Evolutionary conservation across 805 yeast genomes (phyloP).

Genomic region (Lachancea sp.): DNA sequence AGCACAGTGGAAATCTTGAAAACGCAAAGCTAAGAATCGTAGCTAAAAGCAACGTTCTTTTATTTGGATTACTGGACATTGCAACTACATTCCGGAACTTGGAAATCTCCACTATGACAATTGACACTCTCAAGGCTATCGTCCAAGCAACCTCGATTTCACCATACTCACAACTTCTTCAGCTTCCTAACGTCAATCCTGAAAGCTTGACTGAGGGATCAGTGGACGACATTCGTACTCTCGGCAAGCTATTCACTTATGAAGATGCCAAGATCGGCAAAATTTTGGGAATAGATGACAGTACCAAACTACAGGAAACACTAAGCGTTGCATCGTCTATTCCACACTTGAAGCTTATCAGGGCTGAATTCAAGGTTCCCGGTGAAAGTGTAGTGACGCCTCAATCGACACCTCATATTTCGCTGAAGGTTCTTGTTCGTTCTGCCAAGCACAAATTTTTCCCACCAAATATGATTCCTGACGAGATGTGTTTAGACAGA

Average conservation of each 20-base stretch:
- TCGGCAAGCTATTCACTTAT: constrained; percentile 63
- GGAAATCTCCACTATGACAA: constrained; percentile 53
- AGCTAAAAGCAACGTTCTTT: constrained; percentile 55
- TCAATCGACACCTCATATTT: constrained; percentile 65
- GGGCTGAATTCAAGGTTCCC: constrained; percentile 74
- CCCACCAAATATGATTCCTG: constrained; percentile 33
- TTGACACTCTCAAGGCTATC: constrained; percentile 63
- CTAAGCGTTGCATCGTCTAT: constrained; percentile 53
- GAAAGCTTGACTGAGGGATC: constrained; percentile 34
- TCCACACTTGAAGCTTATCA: constrained; percentile 62
- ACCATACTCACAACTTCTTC: constrained; percentile 60
- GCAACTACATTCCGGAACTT: constrained; percentile 71
- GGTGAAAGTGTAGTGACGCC: constrained; percentile 74
- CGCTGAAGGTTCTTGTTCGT: constrained; percentile 65
- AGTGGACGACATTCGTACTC: constrained; percentile 40
- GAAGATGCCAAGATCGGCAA: constrained; percentile 49
- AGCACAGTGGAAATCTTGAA: constrained; percentile 31
- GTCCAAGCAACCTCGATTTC: constrained; percentile 65
- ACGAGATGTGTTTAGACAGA: constrained; percentile 40
- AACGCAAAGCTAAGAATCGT: constrained; percentile 49
- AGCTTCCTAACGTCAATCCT: constrained; percentile 67
- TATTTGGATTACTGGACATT: constrained; percentile 72
- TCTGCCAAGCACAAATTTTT: constrained; percentile 64
- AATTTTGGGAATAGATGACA: constrained; percentile 48
- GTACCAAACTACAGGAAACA: constrained; percentile 41